A percentile compares a stretch with the other conserved stretches of the same genome.
Conservation (phyloP, 306 rosid genomes). For the Quillaja saponaria region DNA sequence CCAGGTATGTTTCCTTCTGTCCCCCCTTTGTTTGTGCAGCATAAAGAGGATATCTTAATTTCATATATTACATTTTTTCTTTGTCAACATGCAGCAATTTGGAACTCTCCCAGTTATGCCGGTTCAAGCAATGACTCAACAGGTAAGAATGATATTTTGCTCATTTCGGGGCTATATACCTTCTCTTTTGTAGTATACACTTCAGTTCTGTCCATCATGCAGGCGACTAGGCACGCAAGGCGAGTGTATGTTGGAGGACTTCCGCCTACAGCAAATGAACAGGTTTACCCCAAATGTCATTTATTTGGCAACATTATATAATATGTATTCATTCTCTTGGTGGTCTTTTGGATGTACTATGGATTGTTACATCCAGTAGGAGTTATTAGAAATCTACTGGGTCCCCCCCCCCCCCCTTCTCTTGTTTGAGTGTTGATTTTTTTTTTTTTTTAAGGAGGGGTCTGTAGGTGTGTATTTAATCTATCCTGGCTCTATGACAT, state of each 20-base stretch:
- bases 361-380: no score
- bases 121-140: constrained; percentile 99
- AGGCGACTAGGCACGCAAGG: constrained; percentile 99
- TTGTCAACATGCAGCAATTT: constrained; percentile 60
- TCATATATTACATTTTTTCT: constrained; percentile 7
- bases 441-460: no score
- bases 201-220: constrained; percentile 25
- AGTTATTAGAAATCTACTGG: no score
- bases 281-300: constrained; percentile 42
- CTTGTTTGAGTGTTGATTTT: no score
- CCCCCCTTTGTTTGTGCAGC: constrained; percentile 1
- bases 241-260: constrained; percentile 98
- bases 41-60: neutral
- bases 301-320: no score
- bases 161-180: neutral
- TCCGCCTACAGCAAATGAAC: constrained; percentile 97
- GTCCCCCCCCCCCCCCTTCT: no score
- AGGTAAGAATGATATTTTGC: constrained; percentile 46
- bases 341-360: no score
- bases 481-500: no score
- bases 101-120: constrained; percentile 95
- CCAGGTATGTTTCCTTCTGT: constrained; percentile 60
- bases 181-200: neutral
- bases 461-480: no score
- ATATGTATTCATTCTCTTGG: no score